These are phyloP conservation scores for Pichia sp. DNA, from an alignment of 1,139 yeast genomes.

Conservation along the genomic window DNA sequence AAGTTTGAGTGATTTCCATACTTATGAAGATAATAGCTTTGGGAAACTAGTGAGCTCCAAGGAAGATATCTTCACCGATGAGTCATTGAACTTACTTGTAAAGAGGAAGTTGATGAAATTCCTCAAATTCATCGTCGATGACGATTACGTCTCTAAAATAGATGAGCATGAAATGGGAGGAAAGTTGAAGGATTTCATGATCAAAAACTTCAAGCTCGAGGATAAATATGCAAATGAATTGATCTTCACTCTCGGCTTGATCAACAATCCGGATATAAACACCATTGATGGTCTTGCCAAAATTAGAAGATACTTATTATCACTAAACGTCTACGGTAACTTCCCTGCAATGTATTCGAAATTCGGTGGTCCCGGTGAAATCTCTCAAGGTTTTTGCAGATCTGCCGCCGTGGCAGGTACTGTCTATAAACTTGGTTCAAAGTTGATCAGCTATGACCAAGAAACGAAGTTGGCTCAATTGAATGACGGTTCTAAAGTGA, in stretches of 20 bases:
- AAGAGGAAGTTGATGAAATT: constrained; percentile 89
- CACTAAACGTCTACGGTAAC: constrained; percentile 90
- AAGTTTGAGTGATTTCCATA: constrained; percentile 81
- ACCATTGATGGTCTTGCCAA: constrained; percentile 73
- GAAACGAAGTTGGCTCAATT: constrained; percentile 59
- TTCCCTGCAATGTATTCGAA: constrained; percentile 90
- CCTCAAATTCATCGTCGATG: constrained; percentile 75
- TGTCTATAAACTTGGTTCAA: constrained; percentile 75
- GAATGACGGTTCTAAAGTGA: constrained; percentile 68
- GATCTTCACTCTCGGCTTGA: constrained; percentile 77
- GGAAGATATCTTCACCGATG: constrained; percentile 91
- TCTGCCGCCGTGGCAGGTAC: constrained; percentile 99
- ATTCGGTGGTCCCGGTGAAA: constrained; percentile 95
- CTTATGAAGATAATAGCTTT: constrained; percentile 84
- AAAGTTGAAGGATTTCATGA: constrained; percentile 40
- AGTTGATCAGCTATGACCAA: constrained; percentile 58
- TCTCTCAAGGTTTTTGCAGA: constrained; percentile 94
- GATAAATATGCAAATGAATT: constrained; percentile 74
- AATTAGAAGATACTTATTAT: constrained; percentile 72
- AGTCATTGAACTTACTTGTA: constrained; percentile 63
- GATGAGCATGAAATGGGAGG: neutral
- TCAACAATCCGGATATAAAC: constrained; percentile 49
- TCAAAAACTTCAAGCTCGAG: constrained; percentile 56
- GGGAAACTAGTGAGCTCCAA: constrained; percentile 78
- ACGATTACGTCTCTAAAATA: constrained; percentile 20